Evolutionary conservation across 148 eudicot species (phyloP).

Genomic region (Agrostemma githago): DNA sequence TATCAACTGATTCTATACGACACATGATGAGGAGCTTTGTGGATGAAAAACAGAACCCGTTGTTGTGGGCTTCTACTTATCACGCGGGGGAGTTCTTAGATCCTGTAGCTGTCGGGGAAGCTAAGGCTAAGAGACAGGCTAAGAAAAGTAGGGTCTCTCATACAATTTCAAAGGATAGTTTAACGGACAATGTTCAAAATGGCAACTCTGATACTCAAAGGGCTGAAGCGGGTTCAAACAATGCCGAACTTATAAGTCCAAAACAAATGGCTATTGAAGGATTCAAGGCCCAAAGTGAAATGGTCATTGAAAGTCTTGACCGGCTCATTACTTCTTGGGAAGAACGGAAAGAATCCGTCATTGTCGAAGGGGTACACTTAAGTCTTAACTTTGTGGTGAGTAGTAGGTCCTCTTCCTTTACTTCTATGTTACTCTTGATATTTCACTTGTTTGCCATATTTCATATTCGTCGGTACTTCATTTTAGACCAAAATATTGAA

Average conservation of each 20-base stretch:
- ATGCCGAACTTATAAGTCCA: conserved; percentile 52
- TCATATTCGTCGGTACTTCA: no score
- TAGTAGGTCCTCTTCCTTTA: conserved; percentile 2
- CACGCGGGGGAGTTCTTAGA: conserved; percentile 92
- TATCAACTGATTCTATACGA: conserved; percentile 93
- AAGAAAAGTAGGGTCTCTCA: conserved; percentile 44
- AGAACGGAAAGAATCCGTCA: conserved; percentile 89
- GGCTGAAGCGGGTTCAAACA: conserved; percentile 33
- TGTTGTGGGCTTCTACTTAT: conserved; percentile 96
- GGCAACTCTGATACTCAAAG: conserved; percentile 38
- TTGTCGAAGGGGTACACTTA: conserved; percentile 95
- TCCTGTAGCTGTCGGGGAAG: conserved; percentile 87
- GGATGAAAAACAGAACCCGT: conserved; percentile 85
- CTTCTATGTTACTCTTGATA: no score
- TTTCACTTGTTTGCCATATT: no score
- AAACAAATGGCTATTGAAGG: conserved; percentile 96
- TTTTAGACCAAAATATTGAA: no score
- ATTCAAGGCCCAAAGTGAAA: conserved; percentile 97
- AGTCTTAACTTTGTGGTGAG: conserved; percentile 97
- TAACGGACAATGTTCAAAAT: conserved; percentile 29
- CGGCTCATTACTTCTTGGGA: conserved; percentile 92
- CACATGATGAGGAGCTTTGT: conserved; percentile 99
- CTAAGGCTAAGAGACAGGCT: conserved; percentile 77
- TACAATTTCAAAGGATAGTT: conserved; percentile 37
- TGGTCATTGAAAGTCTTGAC: conserved; percentile 97